phyloP scores from a whole-genome alignment of 768 basidiomycete genomes.

The Cystobasidium tubakii region DNA sequence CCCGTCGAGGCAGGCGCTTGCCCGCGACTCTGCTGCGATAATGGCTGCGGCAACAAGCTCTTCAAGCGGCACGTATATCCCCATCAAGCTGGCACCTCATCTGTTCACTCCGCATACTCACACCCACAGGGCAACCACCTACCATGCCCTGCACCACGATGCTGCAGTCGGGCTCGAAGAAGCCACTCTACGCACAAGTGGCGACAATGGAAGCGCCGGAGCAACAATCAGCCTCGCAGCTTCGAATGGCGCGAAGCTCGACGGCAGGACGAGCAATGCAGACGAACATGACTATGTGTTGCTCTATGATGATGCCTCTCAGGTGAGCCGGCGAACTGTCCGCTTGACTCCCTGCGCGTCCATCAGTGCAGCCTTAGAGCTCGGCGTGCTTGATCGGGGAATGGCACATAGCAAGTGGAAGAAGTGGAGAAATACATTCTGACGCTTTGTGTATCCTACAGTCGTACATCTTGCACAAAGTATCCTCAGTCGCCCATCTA shows the following conservation, averaged over 20 bases:
- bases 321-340: background rate
- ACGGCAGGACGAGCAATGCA: background rate
- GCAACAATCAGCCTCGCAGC: background rate
- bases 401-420: background rate
- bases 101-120: background rate
- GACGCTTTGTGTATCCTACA: background rate
- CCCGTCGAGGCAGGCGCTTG: background rate
- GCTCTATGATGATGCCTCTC: slow-evolving; percentile 8
- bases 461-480: slow-evolving; percentile 3
- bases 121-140: background rate
- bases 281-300: slow-evolving; percentile 19
- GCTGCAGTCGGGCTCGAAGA: background rate
- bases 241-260: background rate
- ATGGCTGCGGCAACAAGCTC: background rate
- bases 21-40: background rate
- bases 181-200: slow-evolving; percentile 3
- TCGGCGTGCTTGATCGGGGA: background rate
- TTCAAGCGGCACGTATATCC: background rate
- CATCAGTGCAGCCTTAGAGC: background rate
- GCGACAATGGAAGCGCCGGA: background rate
- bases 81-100: background rate
- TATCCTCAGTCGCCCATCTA: background rate
- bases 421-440: background rate
- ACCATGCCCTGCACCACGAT: background rate
- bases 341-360: background rate